A percentile compares a stretch with the other conserved stretches of the same genome.
phyloP scores from a whole-genome alignment of 345 rosid genomes.

The Toxicodendron radicans region DNA sequence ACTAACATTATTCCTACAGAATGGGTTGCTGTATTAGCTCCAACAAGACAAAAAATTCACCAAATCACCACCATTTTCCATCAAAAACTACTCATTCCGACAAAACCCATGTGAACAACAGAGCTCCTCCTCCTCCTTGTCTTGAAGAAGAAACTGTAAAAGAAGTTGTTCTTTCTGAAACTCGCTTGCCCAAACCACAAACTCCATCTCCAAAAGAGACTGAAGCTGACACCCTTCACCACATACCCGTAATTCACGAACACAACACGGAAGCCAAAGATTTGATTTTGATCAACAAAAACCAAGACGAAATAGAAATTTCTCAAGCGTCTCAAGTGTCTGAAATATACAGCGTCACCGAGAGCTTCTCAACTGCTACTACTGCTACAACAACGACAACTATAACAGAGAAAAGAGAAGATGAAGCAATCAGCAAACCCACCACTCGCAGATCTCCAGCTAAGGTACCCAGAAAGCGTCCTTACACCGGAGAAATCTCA shows the following conservation, averaged over 20 bases:
- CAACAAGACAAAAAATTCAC: constrained; percentile 12
- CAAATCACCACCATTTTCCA: constrained; percentile 26
- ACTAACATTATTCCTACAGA: not conserved
- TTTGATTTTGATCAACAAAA: constrained; percentile 22
- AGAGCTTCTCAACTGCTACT: constrained; percentile 44
- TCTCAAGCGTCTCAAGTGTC: constrained; percentile 50
- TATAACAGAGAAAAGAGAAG: constrained; percentile 42
- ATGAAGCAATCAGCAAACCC: constrained; percentile 57
- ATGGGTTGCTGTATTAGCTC: constrained; percentile 72
- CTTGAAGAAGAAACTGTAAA: constrained; percentile 71
- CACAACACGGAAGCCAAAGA: constrained; percentile 21
- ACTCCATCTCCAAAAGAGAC: not conserved
- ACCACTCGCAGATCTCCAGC: constrained; percentile 32
- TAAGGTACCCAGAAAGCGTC: constrained; percentile 44
- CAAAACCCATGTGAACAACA: constrained; percentile 2
- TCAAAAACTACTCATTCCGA: constrained; percentile 13
- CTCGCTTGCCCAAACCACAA: constrained; percentile 26
- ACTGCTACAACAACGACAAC: constrained; percentile 47
- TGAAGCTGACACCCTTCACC: constrained; percentile 12
- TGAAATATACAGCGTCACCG: constrained; percentile 57
- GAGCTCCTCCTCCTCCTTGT: constrained; percentile 26
- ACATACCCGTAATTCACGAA: constrained; percentile 12
- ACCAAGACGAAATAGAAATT: constrained; percentile 24
- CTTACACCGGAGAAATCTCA: constrained; percentile 30
- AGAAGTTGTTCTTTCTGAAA: constrained; percentile 65